Evolutionary conservation across 2,329 filamentous ascomycete genomes (phyloP), one percentile per base, ranked within the genome.

Genomic region (Clonostachys rhizophaga): DNA sequence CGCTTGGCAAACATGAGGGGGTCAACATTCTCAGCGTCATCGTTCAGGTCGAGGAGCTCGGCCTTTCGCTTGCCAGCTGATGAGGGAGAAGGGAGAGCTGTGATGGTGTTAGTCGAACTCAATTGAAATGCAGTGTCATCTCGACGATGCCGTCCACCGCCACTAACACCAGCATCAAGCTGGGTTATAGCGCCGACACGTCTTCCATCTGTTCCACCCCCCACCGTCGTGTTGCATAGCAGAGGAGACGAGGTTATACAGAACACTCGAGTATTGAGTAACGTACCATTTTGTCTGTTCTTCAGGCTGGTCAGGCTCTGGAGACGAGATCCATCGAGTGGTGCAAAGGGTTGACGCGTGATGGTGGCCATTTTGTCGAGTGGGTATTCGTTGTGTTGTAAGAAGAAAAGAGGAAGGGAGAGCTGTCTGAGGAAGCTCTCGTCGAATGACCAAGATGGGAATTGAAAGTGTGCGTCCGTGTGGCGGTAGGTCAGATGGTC

Each of bases 221-320:
- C n/a, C n/a, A 9, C 17, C 7, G 37, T n/a, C 11, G 37, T 18
- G 37, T 18, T n/a, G 37, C n/a, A 8, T 39, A 39, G 36, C 2
- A n/a, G 36, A 39, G 36, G 17, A 39, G 36, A 39, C 14, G 36
- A n/a, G 14, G 14, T 18, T n/a, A 39, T n/a, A n/a, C 36, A 39
- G 36, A 39, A n/a, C 14, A 39, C 17, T 18, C 36, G 36, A 51
- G 39, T 34, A 39, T 34, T 10, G 44, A 40, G 9, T 24, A 8
- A 72, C 78, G 56, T 78, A 86, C 82, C 78, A 74, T 85, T 85
- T 62, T 91, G 87, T 65, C 84, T 76, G 66, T 91, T 91, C 74
- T 91, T 92, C 44, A 85, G 69, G 67, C 83, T 89, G 24, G 83
- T 84, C 57, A 92, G 72, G 53, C 74, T 81, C 65, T 89, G 85